These are phyloP conservation scores for Yamadazyma aaseri DNA, from an alignment of 1,139 yeast genomes.

Conservation along the genomic window DNA sequence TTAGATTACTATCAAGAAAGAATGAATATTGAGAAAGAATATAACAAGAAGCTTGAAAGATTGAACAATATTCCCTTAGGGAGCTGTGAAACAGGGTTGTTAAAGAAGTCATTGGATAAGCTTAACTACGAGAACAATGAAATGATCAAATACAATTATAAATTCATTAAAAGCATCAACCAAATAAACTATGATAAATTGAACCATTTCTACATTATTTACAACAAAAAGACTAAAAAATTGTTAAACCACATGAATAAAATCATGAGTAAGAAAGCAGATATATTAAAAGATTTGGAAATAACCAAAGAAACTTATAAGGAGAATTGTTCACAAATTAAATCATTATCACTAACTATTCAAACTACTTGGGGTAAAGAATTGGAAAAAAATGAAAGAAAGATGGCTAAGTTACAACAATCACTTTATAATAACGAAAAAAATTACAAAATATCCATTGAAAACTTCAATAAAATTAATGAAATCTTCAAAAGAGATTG, in stretches of 20 bases:
- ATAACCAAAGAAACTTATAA: conserved; percentile 56
- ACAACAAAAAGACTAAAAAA: conserved; percentile 31
- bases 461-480: conserved; percentile 62
- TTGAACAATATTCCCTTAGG: conserved; percentile 54
- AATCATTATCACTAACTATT: conserved; percentile 59
- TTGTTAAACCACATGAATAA: conserved; percentile 39
- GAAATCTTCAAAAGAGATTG: conserved; percentile 80
- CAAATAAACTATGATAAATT: conserved; percentile 37
- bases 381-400: conserved; percentile 62
- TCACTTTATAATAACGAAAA: conserved; percentile 49
- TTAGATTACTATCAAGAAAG: conserved; percentile 49
- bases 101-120: conserved; percentile 59
- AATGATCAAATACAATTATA: conserved; percentile 32
- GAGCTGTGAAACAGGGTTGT: conserved; percentile 55
- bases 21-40: conserved; percentile 69
- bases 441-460: conserved; percentile 59
- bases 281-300: conserved; percentile 32
- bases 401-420: conserved; percentile 54
- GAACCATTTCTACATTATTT: conserved; percentile 28
- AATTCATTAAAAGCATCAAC: conserved; percentile 32
- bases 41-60: conserved; percentile 50
- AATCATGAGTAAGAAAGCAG: conserved; percentile 26
- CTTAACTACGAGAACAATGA: conserved; percentile 51
- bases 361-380: conserved; percentile 80
- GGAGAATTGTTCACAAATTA: conserved; percentile 56